Conservation (phyloP, 805 yeast genomes). For the Teunomyces funiuensis region DNA sequence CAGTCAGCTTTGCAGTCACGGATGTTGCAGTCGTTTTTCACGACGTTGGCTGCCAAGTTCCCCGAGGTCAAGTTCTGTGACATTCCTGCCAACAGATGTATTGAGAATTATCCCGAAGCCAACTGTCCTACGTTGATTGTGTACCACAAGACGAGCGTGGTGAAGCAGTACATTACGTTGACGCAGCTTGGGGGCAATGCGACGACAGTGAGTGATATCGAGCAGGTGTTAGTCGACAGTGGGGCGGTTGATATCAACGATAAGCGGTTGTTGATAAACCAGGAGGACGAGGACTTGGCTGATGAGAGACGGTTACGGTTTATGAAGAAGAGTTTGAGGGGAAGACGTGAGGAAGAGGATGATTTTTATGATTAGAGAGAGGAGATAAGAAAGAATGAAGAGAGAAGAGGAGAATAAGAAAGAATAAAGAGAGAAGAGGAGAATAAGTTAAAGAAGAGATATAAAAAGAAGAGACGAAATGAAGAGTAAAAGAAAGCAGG, state of each 20-base stretch:
- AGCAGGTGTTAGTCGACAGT: conserved; percentile 62
- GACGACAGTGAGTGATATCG: conserved; percentile 68
- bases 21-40: conserved; percentile 59
- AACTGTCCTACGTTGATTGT: conserved; percentile 90
- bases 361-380: conserved; percentile 25
- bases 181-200: conserved; percentile 83
- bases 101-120: conserved; percentile 85
- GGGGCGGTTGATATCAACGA: conserved; percentile 69
- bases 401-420: not conserved
- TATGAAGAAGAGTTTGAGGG: conserved; percentile 56
- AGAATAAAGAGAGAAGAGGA: not conserved
- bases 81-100: conserved; percentile 86
- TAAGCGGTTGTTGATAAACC: conserved; percentile 60
- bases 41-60: conserved; percentile 61
- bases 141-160: conserved; percentile 74
- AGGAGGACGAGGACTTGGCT: conserved; percentile 50
- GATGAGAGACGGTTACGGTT: conserved; percentile 55
- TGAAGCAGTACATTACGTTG: conserved; percentile 79
- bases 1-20: conserved; percentile 73
- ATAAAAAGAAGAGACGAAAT: not conserved
- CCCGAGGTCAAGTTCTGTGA: conserved; percentile 88
- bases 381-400: not conserved
- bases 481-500: not conserved
- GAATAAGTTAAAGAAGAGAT: not conserved
- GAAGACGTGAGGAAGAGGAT: conserved; percentile 28